phyloP scores from a whole-genome alignment of 75 land plant genomes.

The Cupressus sempervirens region DNA sequence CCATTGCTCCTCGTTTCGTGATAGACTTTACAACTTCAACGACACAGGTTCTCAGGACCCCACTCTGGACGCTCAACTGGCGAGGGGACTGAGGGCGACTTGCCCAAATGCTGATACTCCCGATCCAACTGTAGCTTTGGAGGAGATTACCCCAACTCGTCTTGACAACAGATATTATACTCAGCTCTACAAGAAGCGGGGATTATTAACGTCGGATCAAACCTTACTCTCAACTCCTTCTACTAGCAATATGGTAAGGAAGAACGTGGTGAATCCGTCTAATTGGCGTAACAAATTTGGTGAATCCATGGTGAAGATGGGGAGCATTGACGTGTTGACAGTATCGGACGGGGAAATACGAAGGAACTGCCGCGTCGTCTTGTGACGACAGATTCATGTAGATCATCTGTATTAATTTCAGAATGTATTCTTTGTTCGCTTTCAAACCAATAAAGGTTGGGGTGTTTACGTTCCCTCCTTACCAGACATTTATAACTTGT shows the following conservation, averaged over 20 bases:
- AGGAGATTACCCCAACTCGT: slow-evolving; percentile 14
- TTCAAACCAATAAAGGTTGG: too few species aligned
- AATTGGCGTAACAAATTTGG: slow-evolving; percentile 2
- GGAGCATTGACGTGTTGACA: slow-evolving; percentile 9
- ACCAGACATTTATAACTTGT: too few species aligned
- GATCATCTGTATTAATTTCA: too few species aligned
- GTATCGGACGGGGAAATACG: slow-evolving; percentile 17
- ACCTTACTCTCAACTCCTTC: neutral
- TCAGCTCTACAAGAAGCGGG: slow-evolving; percentile 14
- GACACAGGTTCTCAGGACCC: neutral
- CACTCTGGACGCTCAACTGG: neutral
- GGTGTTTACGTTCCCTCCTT: too few species aligned
- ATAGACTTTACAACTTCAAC: slow-evolving; percentile 23
- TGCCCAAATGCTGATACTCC: neutral
- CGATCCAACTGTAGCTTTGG: slow-evolving; percentile 13
- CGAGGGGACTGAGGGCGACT: neutral
- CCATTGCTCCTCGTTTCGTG: slow-evolving; percentile 15
- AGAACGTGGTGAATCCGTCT: neutral
- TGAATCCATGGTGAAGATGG: slow-evolving; percentile 23
- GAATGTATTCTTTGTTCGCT: too few species aligned
- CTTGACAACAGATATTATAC: slow-evolving; percentile 23
- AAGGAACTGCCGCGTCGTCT: slow-evolving; percentile 12
- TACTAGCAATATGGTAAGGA: neutral
- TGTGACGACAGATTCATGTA: neutral
- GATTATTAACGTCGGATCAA: slow-evolving; percentile 25